Evolutionary conservation across 2,329 filamentous ascomycete species (phyloP), one percentile per base, ranked within the genome.

Genomic region (Penicillium frequentans): DNA sequence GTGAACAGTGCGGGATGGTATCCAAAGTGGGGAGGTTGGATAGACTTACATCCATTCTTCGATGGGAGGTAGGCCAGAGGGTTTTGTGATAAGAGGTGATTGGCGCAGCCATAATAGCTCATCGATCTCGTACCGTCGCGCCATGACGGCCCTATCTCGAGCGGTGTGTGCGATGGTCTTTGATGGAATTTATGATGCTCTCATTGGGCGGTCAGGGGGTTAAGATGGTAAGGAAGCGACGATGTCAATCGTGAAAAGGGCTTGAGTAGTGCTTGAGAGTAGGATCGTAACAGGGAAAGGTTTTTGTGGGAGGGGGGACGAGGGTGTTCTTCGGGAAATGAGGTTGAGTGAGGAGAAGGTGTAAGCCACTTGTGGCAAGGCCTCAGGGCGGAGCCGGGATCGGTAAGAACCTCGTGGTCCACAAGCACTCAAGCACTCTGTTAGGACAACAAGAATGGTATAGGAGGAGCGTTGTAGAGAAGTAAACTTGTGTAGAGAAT

Each of bases 11-110:
- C 21, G 55, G 54, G 60, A 48, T 48, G 23, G 45, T 33, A 39
- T 39, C 48, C 26, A 26, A 39, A 55, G 64, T 55, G 52, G 49
- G 33, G 52, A 39, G 43, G 52, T 16, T 14, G 24, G 60, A 54
- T 63, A 56, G 27, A 60, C 85, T 72, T 81, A 96, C 91, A 97
- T 96, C 93, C 93, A 98, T 81, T 96, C 91, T 78, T 96, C 91
- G 62, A 89, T 84, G 26, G 91, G 89, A 63, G 92, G 93, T 46
- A 97, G 83, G 62, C 83, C 84, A 62, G 88, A 80, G 47, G 93
- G 93, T 76, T 90, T 96, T 67, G 84, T 80, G 70, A 92, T 92
- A 74, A 96, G 81, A 64, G 92, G 92, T 63, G 93, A 97, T 58
- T 89, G 82, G 76, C 88, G 86, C 69, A 98, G 81, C 73, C 83